Base-by-base conservation (phyloP, 2,329 filamentous ascomycete genomes). In the Clonostachys chloroleuca region DNA sequence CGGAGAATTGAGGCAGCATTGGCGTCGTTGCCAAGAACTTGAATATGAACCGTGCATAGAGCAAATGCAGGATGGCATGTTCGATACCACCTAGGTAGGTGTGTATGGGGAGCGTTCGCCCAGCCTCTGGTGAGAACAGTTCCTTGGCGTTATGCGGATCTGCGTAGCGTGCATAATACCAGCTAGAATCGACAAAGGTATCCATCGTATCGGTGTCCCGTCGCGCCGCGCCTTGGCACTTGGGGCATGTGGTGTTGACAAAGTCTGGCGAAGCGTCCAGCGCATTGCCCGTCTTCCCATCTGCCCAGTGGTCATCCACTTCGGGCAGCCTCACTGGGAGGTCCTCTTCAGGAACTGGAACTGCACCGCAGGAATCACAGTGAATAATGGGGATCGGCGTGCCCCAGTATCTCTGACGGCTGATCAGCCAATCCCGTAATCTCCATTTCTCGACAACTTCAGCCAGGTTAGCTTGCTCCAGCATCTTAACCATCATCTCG, bases 151-250 rank as follows among this genome's bases (percentile, higher is more conserved):
- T 92, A 16, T 82, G 72, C 1, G 87, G 73, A 56, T 95, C 89
- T 30, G 84, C 67, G 56, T 90, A 95, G 12, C 89, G 81, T 68
- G 92, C 82, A 59, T 85, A 95, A 65, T 96, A 96, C 91, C 91
- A 96, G 46, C 90, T 95, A 2, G 90, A 95, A 67, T 95, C 91
- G 51, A 96, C 91, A 67, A 96, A 96, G 0, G 91, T 96, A 64
- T 96, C 91, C 91, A 96, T 95, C 4, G 91, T 96, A 62, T 96
- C 91, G 0, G 91, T 95, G 54, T 96, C 91, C 52, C 91, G 80
- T 61, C 83, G 86, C 7, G 89, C 91, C 20, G 81, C 68, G 2
- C 78, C 75, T 14, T 77, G 70, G 57, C 91, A 96, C 55, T 80
- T 80, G 6, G 91, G 91, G 59, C 91, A 96, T 4, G 74, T 64